Evolutionary conservation across 2,329 filamentous ascomycete species (phyloP).

Genomic region (Diplodia seriata): DNA sequence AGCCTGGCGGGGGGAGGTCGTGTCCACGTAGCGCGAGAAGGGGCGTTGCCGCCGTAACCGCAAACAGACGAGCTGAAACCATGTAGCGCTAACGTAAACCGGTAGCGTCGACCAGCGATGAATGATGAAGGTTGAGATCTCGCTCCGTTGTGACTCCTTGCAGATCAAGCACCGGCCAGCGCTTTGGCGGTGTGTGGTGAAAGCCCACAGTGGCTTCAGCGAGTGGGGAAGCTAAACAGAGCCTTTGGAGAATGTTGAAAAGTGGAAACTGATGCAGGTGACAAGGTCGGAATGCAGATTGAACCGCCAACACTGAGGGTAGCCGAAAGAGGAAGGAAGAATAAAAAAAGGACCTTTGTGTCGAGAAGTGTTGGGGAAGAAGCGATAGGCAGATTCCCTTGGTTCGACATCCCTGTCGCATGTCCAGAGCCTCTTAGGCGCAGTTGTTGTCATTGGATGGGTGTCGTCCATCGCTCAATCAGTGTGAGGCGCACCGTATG

Average conservation of each 20-base stretch:
- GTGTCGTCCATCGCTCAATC: constrained; percentile 3
- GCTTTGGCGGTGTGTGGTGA: neutral
- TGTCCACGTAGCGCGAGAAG: too few relatives aligned
- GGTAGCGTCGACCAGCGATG: neutral
- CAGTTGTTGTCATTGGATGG: too few relatives aligned
- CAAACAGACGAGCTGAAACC: neutral
- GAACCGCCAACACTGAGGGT: neutral
- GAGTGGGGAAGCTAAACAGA: neutral
- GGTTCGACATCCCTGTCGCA: too few relatives aligned
- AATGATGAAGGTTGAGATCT: neutral
- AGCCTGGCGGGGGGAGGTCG: neutral
- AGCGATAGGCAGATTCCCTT: too few relatives aligned
- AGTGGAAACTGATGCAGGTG: neutral
- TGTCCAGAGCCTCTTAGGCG: neutral
- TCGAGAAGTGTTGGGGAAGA: neutral
- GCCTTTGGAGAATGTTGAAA: neutral
- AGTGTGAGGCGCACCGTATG: neutral
- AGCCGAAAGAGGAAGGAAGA: neutral
- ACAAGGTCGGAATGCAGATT: neutral
- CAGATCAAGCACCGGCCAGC: neutral
- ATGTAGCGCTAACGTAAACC: neutral
- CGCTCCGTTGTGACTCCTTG: neutral
- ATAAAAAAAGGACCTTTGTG: neutral
- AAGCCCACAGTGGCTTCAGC: neutral
- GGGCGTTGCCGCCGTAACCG: neutral